Conservation (phyloP, 1,284 basidiomycete species). For the Melampsora abietis-canadensis region DNA sequence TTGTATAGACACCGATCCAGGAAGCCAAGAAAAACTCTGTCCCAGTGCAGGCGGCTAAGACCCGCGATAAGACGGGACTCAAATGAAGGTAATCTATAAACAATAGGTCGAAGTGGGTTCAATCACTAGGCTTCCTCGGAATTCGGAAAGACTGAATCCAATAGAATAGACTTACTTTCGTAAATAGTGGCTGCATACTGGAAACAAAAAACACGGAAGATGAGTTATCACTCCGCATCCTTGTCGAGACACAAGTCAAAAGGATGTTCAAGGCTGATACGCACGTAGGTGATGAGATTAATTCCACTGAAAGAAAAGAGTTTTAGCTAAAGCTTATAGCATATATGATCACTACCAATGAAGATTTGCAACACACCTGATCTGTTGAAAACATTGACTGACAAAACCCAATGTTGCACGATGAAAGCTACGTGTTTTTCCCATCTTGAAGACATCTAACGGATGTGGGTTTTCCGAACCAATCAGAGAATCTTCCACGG, state of each 20-base stretch:
- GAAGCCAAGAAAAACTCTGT: slow-evolving; percentile 67
- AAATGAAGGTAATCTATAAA: slow-evolving; percentile 63
- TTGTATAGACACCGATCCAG: slow-evolving; percentile 35
- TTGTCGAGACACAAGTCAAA: not conserved
- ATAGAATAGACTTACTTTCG: slow-evolving; percentile 50
- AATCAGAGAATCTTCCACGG: slow-evolving; percentile 50
- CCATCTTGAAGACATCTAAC: slow-evolving; percentile 61
- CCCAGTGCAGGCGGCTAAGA: slow-evolving; percentile 67
- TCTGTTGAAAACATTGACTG: slow-evolving; percentile 69
- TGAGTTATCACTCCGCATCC: slow-evolving; percentile 46
- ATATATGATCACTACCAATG: not conserved
- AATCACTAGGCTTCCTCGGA: not conserved
- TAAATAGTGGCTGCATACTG: slow-evolving; percentile 50
- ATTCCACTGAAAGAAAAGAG: slow-evolving; percentile 55
- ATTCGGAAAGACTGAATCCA: no score
- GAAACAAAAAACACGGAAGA: slow-evolving; percentile 51
- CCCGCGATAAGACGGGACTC: slow-evolving; percentile 62
- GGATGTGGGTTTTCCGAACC: slow-evolving; percentile 44
- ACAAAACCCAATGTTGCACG: slow-evolving; percentile 62
- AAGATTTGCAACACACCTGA: slow-evolving; percentile 48
- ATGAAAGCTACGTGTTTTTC: slow-evolving; percentile 65
- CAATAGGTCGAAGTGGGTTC: not conserved
- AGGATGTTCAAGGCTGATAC: not conserved
- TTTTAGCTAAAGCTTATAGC: not conserved
- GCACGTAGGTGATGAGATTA: slow-evolving; percentile 64